Evolutionary conservation across 345 rosid genomes (phyloP), one percentile per base, ranked within the genome.

Genomic region (Acer saccharum): DNA sequence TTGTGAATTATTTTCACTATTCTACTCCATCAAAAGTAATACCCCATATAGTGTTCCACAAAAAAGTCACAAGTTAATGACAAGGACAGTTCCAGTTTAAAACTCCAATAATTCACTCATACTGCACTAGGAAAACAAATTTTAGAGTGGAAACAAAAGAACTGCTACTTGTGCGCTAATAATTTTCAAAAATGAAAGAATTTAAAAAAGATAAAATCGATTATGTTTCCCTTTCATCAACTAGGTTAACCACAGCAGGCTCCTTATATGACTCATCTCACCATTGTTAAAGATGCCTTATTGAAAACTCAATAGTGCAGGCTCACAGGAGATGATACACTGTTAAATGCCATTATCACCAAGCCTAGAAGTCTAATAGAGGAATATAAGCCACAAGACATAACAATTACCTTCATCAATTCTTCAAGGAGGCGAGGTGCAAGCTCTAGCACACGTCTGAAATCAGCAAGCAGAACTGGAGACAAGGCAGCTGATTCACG

Each of bases 371-470:
- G 66, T 35, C 68, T 58, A 43, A 55, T 7, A 10, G 9, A 21
- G 20, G 10, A 16, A 6, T n/a, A 16, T 76, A 67, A 76, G 57
- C 65, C 32, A 74, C 27, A 60, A 67, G 11, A 43, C 61, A 63
- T 61, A 84, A 65, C 75, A 60, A 62, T 52, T 69, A 94, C 99
- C 99, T 96, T 94, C 90, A 92, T 86, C 75, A 96, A 80, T 83
- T 96, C 99, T 84, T 96, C 99, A 55, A 96, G 95, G 66, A 94
- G 98, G 13, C 98, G 92, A 84, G 98, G 99, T 69, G 99, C 89
- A 83, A 94, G 97, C 85, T 92, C 98, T 65, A 96, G 87, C 35
- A 94, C 92, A 66, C 89, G 97, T 81, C 85, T 92, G 79, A 96
- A 92, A 86, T 96, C 99, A 79, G 81, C 85, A 32, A 77, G 84